These are phyloP conservation scores for Trichosporon faecale DNA, from an alignment of 1,284 basidiomycete species.

Conservation along the genomic window DNA sequence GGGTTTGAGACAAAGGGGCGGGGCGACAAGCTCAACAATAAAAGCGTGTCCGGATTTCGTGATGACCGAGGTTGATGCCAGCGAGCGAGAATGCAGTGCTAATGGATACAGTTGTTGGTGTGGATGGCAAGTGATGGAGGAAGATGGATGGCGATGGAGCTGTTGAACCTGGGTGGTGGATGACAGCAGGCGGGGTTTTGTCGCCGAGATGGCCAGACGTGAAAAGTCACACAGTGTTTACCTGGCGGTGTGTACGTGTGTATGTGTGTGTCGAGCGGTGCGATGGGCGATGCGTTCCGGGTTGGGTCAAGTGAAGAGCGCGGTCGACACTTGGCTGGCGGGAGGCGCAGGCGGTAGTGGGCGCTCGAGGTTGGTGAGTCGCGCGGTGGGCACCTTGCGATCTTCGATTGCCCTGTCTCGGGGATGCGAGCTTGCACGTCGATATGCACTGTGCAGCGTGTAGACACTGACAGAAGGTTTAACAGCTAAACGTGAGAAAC, in stretches of 20 bases:
- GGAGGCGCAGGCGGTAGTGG: conserved; percentile 1
- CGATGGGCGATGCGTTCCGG: not conserved
- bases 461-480: not conserved
- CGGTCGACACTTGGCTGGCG: not conserved
- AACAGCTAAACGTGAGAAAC: conserved; percentile 5
- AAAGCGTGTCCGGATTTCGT: not conserved
- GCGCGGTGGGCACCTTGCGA: not conserved
- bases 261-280: not conserved
- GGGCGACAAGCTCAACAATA: conserved; percentile 1
- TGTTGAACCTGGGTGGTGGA: not conserved
- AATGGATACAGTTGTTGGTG: conserved; percentile 8
- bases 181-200: conserved; percentile 1
- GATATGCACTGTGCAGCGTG: not conserved
- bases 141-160: conserved; percentile 11
- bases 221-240: not conserved
- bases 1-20: not conserved
- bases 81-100: conserved; percentile 8
- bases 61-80: conserved; percentile 1
- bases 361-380: not conserved
- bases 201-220: not conserved
- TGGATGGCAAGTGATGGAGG: conserved; percentile 4
- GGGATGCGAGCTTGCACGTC: not conserved
- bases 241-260: not conserved
- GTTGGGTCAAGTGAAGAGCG: not conserved
- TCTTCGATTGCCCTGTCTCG: not conserved